These are phyloP conservation scores for Saccharomycopsis selenospora DNA, from an alignment of 805 yeast genomes.

Conservation along the genomic window DNA sequence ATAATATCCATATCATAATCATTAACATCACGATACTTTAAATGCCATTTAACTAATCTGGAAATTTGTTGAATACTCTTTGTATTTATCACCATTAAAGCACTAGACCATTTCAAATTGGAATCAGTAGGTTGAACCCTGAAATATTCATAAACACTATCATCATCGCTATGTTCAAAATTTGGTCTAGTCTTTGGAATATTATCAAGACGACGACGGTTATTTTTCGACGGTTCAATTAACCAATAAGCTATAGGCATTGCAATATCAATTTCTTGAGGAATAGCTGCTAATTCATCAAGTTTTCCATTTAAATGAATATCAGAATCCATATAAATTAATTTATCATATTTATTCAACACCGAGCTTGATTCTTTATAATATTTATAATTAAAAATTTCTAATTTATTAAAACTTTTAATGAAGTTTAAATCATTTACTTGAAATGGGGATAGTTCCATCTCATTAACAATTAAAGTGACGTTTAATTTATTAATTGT, in stretches of 20 bases:
- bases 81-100: conserved; percentile 44
- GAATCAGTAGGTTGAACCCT: background rate
- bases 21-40: conserved; percentile 25
- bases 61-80: conserved; percentile 36
- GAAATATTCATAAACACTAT: background rate
- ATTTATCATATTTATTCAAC: conserved; percentile 34
- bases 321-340: conserved; percentile 56
- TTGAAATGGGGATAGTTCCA: conserved; percentile 21
- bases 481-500: conserved; percentile 24
- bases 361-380: background rate
- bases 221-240: conserved; percentile 11
- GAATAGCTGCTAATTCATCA: conserved; percentile 47
- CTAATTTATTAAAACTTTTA: conserved; percentile 47
- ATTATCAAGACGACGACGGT: conserved; percentile 7
- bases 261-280: conserved; percentile 38
- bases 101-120: conserved; percentile 19
- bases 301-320: conserved; percentile 35
- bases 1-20: conserved; percentile 52
- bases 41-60: conserved; percentile 23
- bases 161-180: background rate
- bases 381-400: conserved; percentile 37
- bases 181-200: conserved; percentile 11
- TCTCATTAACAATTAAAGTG: conserved; percentile 23
- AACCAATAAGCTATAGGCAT: conserved; percentile 34
- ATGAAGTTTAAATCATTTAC: conserved; percentile 34